Evolutionary conservation across 2,329 filamentous ascomycete species (phyloP).

Genomic region (Raffaelea deltoideospora): DNA sequence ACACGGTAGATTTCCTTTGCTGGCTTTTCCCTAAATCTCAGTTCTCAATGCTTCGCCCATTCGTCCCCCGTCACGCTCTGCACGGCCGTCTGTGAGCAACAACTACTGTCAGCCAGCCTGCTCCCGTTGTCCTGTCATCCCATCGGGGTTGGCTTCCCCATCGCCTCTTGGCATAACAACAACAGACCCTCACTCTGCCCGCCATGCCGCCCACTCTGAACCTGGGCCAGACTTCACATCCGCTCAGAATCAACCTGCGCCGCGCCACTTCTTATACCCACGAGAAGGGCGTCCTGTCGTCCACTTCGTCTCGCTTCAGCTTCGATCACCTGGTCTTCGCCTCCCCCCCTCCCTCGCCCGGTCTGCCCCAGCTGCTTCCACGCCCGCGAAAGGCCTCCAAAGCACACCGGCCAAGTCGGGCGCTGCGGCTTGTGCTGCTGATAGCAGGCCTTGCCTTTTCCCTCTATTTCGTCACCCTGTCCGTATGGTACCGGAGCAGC

Average conservation of each 20-base stretch:
- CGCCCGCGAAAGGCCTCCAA: conserved; percentile 46
- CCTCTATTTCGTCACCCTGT: conserved; percentile 29
- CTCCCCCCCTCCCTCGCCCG: conserved; percentile 53
- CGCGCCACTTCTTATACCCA: conserved; percentile 41
- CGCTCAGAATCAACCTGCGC: conserved; percentile 43
- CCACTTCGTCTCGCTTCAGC: conserved; percentile 46
- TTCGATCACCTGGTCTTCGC: conserved; percentile 55
- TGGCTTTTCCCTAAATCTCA: too few species aligned
- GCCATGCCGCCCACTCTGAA: conserved; percentile 32
- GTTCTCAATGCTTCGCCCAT: too few species aligned
- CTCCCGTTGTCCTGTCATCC: too few species aligned
- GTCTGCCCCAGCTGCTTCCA: conserved; percentile 49
- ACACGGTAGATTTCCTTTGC: too few species aligned
- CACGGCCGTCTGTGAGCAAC: too few species aligned
- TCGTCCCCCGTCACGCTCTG: too few species aligned
- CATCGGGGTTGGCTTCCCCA: too few species aligned
- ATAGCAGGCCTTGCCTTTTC: conserved; percentile 32
- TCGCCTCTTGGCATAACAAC: neutral
- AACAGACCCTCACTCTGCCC: neutral
- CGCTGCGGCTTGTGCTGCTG: conserved; percentile 41
- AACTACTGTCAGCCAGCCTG: too few species aligned
- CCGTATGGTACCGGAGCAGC: conserved; percentile 15
- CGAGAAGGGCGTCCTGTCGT: conserved; percentile 39
- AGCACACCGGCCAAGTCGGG: conserved; percentile 39
- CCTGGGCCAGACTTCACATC: conserved; percentile 26